These are phyloP conservation scores for Epichloe sylvatica DNA, from an alignment of 2,329 filamentous ascomycete species.

Conservation along the genomic window DNA sequence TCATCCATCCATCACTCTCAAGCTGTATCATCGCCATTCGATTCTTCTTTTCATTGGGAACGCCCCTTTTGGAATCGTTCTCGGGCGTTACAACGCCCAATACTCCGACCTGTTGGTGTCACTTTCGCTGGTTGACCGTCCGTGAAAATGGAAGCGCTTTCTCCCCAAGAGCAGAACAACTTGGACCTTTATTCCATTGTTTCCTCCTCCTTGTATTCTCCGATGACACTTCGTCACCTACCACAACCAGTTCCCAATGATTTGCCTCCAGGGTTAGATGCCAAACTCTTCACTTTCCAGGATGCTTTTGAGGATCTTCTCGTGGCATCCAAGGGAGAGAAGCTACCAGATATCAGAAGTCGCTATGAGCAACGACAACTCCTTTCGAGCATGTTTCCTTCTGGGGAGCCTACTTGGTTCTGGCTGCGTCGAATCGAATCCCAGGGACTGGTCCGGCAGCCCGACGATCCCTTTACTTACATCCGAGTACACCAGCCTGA, in stretches of 20 bases:
- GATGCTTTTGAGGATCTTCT: constrained; percentile 47
- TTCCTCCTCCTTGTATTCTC: constrained; percentile 17
- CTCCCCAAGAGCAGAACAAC: not conserved
- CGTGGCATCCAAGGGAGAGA: constrained; percentile 27
- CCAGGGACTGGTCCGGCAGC: constrained; percentile 24
- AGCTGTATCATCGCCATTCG: too few species aligned
- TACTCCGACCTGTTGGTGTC: too few species aligned
- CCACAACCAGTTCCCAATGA: constrained; percentile 34
- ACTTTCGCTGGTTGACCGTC: not conserved
- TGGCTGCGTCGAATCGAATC: constrained; percentile 27
- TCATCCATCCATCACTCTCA: too few species aligned
- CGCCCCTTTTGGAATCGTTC: too few species aligned
- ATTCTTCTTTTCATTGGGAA: too few species aligned
- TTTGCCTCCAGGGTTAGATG: constrained; percentile 22
- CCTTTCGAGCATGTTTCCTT: constrained; percentile 24
- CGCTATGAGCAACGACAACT: constrained; percentile 23
- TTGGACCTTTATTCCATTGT: constrained; percentile 12
- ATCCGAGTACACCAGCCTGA: constrained; percentile 8
- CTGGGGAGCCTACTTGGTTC: constrained; percentile 26
- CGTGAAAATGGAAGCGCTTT: not conserved
- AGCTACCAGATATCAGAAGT: constrained; percentile 26
- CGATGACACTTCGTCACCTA: constrained; percentile 26
- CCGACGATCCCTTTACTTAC: constrained; percentile 9
- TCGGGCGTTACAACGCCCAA: too few species aligned
- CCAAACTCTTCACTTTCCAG: constrained; percentile 34